These are phyloP conservation scores for Lycium barbarum DNA, from an alignment of 257 asterid genomes.

Conservation along the genomic window DNA sequence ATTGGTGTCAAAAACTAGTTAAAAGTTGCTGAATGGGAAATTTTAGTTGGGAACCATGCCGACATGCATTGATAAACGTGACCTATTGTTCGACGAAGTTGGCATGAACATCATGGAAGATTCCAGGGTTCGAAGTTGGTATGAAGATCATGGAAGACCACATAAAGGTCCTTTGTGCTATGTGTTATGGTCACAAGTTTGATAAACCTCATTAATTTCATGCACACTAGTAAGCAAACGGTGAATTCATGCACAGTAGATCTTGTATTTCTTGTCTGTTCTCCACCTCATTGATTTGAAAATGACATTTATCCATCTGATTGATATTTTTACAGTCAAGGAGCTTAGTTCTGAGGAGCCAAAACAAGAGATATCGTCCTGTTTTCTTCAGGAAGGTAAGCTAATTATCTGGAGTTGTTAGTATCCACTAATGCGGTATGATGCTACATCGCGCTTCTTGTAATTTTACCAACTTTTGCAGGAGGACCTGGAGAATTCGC, in stretches of 20 bases:
- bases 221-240: too few species aligned
- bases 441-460: not conserved
- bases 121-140: not conserved
- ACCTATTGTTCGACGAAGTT: not conserved
- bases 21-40: not conserved
- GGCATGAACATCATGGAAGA: constrained; percentile 3
- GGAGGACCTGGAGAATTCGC: constrained; percentile 89
- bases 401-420: constrained; percentile 21
- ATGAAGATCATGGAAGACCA: constrained; percentile 8
- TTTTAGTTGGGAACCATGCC: not conserved
- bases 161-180: not conserved
- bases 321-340: constrained; percentile 61
- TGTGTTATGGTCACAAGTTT: not conserved
- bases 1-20: not conserved
- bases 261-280: not conserved
- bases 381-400: constrained; percentile 89
- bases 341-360: constrained; percentile 79
- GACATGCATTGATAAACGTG: not conserved
- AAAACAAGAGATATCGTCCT: constrained; percentile 83
- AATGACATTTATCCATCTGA: constrained; percentile 30
- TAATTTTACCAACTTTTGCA: constrained; percentile 36
- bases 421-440: not conserved
- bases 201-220: not conserved
- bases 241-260: not conserved
- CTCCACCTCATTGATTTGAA: not conserved